Evolutionary conservation across 1,284 basidiomycete species (phyloP).

Genomic region (Lentinula novae-zelandiae): DNA sequence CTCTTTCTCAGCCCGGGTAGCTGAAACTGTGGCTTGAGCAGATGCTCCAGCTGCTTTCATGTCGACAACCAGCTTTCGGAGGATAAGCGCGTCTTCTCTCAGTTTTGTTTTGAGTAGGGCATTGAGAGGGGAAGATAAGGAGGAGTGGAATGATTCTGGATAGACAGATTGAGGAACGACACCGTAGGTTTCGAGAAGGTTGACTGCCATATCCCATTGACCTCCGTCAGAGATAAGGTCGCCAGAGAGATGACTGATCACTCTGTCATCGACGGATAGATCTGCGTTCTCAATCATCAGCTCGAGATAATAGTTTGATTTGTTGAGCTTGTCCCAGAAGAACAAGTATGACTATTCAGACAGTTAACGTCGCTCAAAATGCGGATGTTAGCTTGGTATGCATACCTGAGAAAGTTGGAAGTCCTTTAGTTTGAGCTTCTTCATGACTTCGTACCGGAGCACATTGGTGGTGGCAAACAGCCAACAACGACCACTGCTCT

Average conservation of each 20-base stretch:
- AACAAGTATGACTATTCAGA: slow-evolving; percentile 73
- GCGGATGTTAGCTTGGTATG: slow-evolving; percentile 16
- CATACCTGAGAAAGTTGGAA: slow-evolving; percentile 85
- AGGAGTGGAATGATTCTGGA: slow-evolving; percentile 86
- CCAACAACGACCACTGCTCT: slow-evolving; percentile 87
- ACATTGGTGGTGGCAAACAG: slow-evolving; percentile 90
- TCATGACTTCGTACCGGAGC: slow-evolving; percentile 80
- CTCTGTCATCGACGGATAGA: slow-evolving; percentile 77
- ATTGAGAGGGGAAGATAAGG: slow-evolving; percentile 72
- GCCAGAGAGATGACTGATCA: slow-evolving; percentile 72
- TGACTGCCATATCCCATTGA: slow-evolving; percentile 94
- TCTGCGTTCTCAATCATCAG: slow-evolving; percentile 80
- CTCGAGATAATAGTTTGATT: slow-evolving; percentile 94
- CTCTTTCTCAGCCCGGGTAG: slow-evolving; percentile 78
- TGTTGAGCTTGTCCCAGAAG: slow-evolving; percentile 96
- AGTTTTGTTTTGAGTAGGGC: slow-evolving; percentile 84
- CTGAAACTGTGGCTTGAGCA: slow-evolving; percentile 39
- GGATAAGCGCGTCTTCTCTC: slow-evolving; percentile 83
- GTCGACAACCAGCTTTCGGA: slow-evolving; percentile 61
- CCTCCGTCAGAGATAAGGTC: slow-evolving; percentile 90
- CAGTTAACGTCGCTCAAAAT: neutral
- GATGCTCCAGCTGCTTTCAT: slow-evolving; percentile 44
- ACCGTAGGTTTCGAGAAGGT: slow-evolving; percentile 82
- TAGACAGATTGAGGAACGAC: slow-evolving; percentile 79
- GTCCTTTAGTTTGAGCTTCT: slow-evolving; percentile 79